Evolutionary conservation across 2,329 filamentous ascomycete genomes (phyloP).

Genomic region (Corynespora cassiicola): DNA sequence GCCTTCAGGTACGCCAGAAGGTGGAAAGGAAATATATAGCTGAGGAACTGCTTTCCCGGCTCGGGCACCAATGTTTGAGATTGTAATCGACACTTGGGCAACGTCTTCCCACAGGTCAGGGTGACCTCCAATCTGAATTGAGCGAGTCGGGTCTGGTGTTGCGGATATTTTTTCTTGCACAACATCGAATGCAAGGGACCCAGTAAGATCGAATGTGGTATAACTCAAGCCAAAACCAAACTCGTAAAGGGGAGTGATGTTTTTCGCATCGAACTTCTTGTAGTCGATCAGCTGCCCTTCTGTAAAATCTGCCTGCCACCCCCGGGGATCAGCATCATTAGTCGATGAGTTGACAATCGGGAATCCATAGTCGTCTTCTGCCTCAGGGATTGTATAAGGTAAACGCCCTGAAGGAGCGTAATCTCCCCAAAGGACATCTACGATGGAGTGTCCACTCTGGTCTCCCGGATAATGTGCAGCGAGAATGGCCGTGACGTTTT

Average conservation of each 20-base stretch:
- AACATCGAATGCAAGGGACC: too few species aligned
- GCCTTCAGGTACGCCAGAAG: constrained; percentile 1
- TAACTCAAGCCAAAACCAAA: too few species aligned
- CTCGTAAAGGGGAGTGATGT: too few species aligned
- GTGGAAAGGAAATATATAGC: constrained; percentile 25
- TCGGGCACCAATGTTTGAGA: constrained; percentile 25
- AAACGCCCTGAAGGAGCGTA: constrained; percentile 56
- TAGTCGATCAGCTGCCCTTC: too few species aligned
- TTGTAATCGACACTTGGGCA: constrained; percentile 16
- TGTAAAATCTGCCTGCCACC: too few species aligned
- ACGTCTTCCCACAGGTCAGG: constrained; percentile 20
- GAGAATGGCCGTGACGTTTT: constrained; percentile 28
- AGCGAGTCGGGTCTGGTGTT: too few species aligned
- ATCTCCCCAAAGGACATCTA: constrained; percentile 48
- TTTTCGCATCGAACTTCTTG: too few species aligned
- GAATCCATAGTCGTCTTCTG: constrained; percentile 26
- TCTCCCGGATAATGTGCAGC: constrained; percentile 38
- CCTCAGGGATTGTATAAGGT: constrained; percentile 49
- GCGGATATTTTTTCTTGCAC: too few species aligned
- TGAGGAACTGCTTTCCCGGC: constrained; percentile 26
- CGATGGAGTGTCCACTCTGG: constrained; percentile 49
- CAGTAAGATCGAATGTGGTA: too few species aligned
- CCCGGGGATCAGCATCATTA: not conserved
- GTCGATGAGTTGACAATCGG: not conserved
- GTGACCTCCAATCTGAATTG: too few species aligned